phyloP scores from a whole-genome alignment of 306 rosid genomes.

The Mimosa pudica region DNA sequence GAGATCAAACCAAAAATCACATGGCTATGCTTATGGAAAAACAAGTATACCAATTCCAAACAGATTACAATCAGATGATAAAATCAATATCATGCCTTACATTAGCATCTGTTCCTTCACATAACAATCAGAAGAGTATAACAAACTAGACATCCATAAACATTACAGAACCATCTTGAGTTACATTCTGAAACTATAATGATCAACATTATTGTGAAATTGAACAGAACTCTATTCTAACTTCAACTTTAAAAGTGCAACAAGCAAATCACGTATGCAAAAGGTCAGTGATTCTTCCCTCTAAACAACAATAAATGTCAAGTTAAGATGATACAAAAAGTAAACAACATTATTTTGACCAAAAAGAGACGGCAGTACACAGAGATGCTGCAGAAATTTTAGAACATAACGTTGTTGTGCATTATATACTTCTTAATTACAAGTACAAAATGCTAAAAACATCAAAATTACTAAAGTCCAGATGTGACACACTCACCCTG shows the following conservation, averaged over 20 bases:
- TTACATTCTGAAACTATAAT: not conserved
- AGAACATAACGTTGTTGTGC: constrained; percentile 10
- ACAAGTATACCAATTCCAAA: not conserved
- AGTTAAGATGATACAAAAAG: constrained; percentile 9
- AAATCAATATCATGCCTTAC: not conserved
- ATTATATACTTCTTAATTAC: not conserved
- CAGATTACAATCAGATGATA: not conserved
- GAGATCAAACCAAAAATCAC: not conserved
- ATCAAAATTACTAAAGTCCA: constrained; percentile 27
- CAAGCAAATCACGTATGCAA: constrained; percentile 20
- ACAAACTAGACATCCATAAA: not conserved
- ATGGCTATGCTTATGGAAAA: not conserved
- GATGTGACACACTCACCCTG: constrained; percentile 58
- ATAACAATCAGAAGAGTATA: not conserved
- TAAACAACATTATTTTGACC: constrained; percentile 14
- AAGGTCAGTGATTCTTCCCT: constrained; percentile 1
- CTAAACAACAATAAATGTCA: constrained; percentile 28
- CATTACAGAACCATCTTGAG: not conserved
- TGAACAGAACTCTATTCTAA: not conserved
- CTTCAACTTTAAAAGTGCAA: not conserved
- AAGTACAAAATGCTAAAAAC: constrained; percentile 18
- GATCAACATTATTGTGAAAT: not conserved
- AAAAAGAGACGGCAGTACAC: constrained; percentile 18
- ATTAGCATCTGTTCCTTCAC: constrained; percentile 7
- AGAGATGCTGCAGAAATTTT: constrained; percentile 10